These are phyloP conservation scores for Echria macrotheca DNA, from an alignment of 495 filamentous ascomycete genomes.

Conservation along the genomic window DNA sequence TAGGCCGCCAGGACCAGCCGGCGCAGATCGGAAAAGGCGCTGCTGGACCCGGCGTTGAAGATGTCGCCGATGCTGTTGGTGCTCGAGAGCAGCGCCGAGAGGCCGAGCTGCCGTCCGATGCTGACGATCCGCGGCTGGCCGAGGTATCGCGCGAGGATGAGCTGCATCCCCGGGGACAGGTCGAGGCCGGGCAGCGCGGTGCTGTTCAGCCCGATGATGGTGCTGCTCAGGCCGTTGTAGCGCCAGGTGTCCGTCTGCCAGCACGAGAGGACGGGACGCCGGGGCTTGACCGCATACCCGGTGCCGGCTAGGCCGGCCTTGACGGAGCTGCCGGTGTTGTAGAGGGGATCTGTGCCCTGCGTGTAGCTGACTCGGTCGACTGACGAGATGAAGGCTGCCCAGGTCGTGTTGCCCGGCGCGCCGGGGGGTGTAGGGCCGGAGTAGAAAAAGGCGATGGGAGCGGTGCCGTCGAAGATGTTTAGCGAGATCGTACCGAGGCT, in stretches of 20 bases:
- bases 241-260: conserved; percentile 32
- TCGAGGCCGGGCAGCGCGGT: conserved; percentile 14
- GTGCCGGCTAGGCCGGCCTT: conserved; percentile 1
- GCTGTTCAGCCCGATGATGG: conserved; percentile 14
- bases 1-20: conserved; percentile 30
- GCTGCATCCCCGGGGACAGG: conserved; percentile 14
- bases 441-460: conserved; percentile 13
- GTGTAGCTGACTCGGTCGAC: conserved; percentile 27
- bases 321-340: neutral
- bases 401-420: conserved; percentile 23
- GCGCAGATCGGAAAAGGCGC: conserved; percentile 24
- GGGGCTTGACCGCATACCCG: conserved; percentile 13
- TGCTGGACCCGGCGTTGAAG: conserved; percentile 29
- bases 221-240: conserved; percentile 19
- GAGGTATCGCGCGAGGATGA: conserved; percentile 17
- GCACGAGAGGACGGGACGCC: conserved; percentile 29
- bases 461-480: conserved; percentile 15
- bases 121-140: conserved; percentile 19
- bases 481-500: neutral
- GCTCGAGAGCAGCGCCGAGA: conserved; percentile 26
- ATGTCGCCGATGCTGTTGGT: conserved; percentile 16
- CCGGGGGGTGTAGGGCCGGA: neutral
- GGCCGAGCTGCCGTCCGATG: conserved; percentile 22
- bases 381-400: conserved; percentile 27
- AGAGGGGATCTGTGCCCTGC: conserved; percentile 25